Percentiles rank a stretch among this genome's conserved stretches.
phyloP scores from a whole-genome alignment of 306 rosid genomes.

The Vigna reflexopilosa region DNA sequence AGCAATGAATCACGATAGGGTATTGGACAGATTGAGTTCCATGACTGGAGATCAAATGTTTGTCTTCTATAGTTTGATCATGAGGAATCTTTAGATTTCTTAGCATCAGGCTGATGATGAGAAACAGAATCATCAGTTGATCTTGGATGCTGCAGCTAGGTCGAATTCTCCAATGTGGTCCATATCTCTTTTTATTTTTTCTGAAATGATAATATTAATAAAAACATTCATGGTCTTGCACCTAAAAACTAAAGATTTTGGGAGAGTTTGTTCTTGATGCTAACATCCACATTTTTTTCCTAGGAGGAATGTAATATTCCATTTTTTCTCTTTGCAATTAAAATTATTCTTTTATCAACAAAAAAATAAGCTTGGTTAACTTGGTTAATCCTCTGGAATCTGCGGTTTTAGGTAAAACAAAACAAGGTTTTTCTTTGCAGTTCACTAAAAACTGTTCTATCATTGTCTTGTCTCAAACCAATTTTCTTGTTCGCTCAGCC shows the following conservation, averaged over 20 bases:
- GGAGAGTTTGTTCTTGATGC: neutral
- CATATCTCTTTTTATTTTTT: neutral
- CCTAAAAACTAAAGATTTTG: neutral
- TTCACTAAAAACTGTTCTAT: neutral
- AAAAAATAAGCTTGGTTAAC: neutral
- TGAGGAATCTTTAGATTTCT: no score
- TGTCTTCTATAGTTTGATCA: no score
- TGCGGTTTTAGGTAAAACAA: conserved; percentile 7
- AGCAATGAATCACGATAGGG: neutral
- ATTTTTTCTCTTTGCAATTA: neutral
- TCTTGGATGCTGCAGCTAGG: neutral
- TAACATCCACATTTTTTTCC: neutral
- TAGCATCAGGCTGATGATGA: neutral
- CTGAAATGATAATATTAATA: no score
- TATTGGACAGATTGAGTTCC: neutral
- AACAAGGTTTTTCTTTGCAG: neutral
- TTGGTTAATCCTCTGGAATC: neutral
- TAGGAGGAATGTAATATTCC: neutral
- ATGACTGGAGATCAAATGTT: neutral
- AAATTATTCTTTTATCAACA: neutral
- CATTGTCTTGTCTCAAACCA: conserved; percentile 5
- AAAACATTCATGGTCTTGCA: neutral
- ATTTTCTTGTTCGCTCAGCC: conserved; percentile 21
- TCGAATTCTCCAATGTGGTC: neutral
- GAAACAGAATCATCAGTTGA: neutral